A percentile compares a stretch with the other conserved stretches of the same genome.
These are phyloP conservation scores for Fusarium sp. DNA, from an alignment of 2,329 filamentous ascomycete species.

Conservation along the genomic window DNA sequence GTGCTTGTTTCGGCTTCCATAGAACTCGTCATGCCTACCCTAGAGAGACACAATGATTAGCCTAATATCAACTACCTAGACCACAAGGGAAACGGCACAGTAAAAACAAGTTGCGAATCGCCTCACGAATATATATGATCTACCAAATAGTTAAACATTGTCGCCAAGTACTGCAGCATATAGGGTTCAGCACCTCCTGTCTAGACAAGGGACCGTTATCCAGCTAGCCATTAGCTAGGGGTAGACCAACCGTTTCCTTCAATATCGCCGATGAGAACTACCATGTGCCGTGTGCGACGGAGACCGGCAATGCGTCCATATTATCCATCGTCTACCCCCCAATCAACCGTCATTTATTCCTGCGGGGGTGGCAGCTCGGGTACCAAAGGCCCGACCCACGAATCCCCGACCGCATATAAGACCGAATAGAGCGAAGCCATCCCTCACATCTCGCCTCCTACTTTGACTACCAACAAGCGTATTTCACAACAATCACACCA, in stretches of 20 bases:
- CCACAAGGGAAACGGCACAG: background rate
- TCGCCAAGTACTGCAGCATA: background rate
- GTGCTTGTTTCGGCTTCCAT: background rate
- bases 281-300: background rate
- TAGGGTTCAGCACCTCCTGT: too few relatives aligned
- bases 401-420: slow-evolving; percentile 2
- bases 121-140: background rate
- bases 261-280: background rate
- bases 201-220: background rate
- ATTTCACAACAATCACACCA: background rate
- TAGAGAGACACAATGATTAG: background rate
- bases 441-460: background rate
- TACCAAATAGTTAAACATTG: background rate
- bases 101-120: background rate
- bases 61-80: background rate
- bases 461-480: background rate
- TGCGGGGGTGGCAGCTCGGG: slow-evolving; percentile 24
- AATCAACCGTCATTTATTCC: slow-evolving; percentile 20
- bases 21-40: background rate
- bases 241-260: background rate
- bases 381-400: slow-evolving; percentile 7
- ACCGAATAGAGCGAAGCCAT: background rate
- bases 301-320: slow-evolving; percentile 1
- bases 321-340: slow-evolving; percentile 7
- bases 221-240: background rate